phyloP scores from a whole-genome alignment of 805 yeast genomes.

The Grigorovia humatica region DNA sequence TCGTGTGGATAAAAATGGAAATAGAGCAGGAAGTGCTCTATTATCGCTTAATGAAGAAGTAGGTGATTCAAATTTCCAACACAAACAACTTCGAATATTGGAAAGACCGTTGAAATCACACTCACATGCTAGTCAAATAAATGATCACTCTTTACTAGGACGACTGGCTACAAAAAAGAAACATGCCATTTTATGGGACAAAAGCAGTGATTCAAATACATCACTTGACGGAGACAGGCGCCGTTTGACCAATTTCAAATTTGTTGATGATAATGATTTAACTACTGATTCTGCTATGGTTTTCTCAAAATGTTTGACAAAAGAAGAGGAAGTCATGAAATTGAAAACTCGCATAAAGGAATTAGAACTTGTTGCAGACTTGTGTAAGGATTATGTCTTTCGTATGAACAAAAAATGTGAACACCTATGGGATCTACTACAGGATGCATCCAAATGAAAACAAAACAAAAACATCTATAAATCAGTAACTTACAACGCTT shows the following conservation, averaged over 20 bases:
- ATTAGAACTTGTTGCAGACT: slow-evolving; percentile 80
- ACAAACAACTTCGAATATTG: not conserved
- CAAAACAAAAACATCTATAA: no score
- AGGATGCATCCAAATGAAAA: not conserved
- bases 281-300: not conserved
- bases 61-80: not conserved
- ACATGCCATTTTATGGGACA: no score
- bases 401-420: slow-evolving; percentile 50
- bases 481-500: no score
- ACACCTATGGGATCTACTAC: not conserved
- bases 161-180: not conserved
- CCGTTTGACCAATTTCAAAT: not conserved
- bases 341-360: slow-evolving; percentile 75
- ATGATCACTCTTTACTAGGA: not conserved
- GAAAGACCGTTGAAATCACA: not conserved
- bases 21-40: not conserved
- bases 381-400: slow-evolving; percentile 68
- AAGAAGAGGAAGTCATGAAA: slow-evolving; percentile 28
- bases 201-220: not conserved
- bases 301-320: slow-evolving; percentile 10
- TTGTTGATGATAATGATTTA: not conserved
- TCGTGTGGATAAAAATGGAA: not conserved
- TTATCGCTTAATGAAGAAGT: not conserved
- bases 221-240: not conserved
- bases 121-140: not conserved